Conservation (phyloP, 345 rosid genomes). For the Citrus maxima region DNA sequence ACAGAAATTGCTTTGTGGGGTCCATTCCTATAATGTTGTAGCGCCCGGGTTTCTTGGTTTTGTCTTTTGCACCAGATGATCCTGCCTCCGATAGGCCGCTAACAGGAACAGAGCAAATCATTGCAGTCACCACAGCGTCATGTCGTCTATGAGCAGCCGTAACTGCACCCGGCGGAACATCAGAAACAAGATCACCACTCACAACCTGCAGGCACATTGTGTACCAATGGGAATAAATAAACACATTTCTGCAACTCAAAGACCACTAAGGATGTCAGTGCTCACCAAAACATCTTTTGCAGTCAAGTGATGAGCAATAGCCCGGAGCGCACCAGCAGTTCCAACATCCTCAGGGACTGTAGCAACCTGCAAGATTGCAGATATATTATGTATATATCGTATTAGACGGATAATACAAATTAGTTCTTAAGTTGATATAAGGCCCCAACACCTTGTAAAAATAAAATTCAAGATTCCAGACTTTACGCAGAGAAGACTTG, state of each 20-base stretch:
- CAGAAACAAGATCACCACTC: constrained; percentile 98
- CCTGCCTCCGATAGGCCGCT: constrained; percentile 78
- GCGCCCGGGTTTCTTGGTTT: constrained; percentile 79
- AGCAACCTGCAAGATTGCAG: constrained; percentile 59
- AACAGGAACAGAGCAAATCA: constrained; percentile 85
- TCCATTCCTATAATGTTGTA: constrained; percentile 81
- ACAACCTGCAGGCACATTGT: constrained; percentile 56
- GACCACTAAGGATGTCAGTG: constrained; percentile 8
- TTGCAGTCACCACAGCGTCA: constrained; percentile 80
- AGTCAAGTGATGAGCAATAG: constrained; percentile 81
- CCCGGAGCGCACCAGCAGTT: constrained; percentile 92
- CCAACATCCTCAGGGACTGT: constrained; percentile 90
- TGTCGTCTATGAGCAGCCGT: constrained; percentile 93
- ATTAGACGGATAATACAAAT: background rate
- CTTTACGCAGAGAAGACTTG: no score
- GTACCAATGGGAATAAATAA: background rate
- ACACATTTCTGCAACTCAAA: constrained; percentile 11
- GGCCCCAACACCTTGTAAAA: background rate
- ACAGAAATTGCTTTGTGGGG: constrained; percentile 65
- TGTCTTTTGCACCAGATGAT: constrained; percentile 74
- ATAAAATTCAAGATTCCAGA: no score
- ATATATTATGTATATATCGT: background rate
- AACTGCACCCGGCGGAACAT: constrained; percentile 89
- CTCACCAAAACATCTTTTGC: constrained; percentile 91
- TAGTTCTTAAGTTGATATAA: background rate